These are phyloP conservation scores for Guillardia theta DNA, from an alignment of 78 protist species.

Conservation along the genomic window DNA sequence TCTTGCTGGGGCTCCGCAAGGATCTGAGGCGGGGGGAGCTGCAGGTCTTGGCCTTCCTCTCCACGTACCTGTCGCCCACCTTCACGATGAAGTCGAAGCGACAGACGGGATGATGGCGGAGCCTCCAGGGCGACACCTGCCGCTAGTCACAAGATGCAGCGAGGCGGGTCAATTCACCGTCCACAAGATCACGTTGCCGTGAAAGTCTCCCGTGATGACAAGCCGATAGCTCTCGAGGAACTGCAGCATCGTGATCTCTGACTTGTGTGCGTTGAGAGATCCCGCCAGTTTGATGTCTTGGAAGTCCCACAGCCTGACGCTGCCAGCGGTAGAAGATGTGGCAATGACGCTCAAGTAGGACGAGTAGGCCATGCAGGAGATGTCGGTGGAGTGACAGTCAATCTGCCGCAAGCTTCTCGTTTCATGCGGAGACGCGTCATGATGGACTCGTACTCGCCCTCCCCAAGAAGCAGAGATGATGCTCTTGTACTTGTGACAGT, in stretches of 20 bases:
- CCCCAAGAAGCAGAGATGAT: neutral
- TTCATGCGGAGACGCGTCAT: neutral
- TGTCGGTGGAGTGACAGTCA: neutral
- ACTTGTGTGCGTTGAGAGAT: neutral
- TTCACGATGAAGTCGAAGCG: neutral
- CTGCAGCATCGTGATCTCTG: neutral
- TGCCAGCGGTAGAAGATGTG: neutral
- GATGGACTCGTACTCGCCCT: neutral
- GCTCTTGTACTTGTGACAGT: neutral
- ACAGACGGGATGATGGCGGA: neutral
- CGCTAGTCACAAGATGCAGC: neutral
- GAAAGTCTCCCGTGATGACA: neutral
- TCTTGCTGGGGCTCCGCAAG: neutral
- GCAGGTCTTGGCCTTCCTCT: too few relatives aligned
- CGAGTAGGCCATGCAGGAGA: neutral
- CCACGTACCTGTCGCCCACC: neutral
- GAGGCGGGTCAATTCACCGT: neutral
- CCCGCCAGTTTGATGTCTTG: neutral
- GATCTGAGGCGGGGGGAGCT: neutral
- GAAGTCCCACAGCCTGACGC: conserved; percentile 19
- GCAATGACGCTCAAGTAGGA: neutral
- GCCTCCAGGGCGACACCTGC: neutral
- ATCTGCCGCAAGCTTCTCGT: neutral
- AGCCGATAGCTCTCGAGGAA: neutral
- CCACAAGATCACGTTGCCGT: neutral